Percentiles rank a stretch among this genome's conserved stretches.
phyloP scores from a whole-genome alignment of 164 flowering plant species.

The Vitis riparia region DNA sequence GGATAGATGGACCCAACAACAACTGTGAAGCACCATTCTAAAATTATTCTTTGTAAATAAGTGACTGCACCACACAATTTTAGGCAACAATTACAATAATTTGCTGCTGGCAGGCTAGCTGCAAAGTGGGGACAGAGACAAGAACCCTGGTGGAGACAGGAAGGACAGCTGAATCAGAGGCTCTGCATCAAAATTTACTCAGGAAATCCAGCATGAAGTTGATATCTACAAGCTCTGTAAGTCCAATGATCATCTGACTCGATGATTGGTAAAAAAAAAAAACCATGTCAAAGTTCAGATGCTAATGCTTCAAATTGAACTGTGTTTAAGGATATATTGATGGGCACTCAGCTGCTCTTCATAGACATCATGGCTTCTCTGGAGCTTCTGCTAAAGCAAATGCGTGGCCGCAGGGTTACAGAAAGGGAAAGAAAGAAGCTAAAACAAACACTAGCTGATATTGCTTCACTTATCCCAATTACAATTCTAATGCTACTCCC shows the following conservation, averaged over 20 bases:
- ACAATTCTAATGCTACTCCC: slow-evolving; percentile 76
- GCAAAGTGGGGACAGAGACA: slow-evolving; percentile 19
- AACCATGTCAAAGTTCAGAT: not conserved
- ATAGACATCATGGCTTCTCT: slow-evolving; percentile 41
- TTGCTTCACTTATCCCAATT: slow-evolving; percentile 50
- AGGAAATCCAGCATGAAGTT: slow-evolving; percentile 35
- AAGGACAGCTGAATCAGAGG: slow-evolving; percentile 14
- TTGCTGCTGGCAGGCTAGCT: slow-evolving; percentile 13
- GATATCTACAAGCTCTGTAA: slow-evolving; percentile 49
- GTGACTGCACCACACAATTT: too few relatives aligned
- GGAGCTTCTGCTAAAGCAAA: slow-evolving; percentile 34
- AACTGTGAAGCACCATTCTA: too few relatives aligned
- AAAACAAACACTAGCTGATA: slow-evolving; percentile 41
- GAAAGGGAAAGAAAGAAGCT: slow-evolving; percentile 50
- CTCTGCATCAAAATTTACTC: slow-evolving; percentile 22
- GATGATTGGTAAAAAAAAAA: not conserved
- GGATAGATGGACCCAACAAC: not conserved
- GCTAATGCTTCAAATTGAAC: slow-evolving; percentile 8
- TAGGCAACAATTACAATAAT: too few relatives aligned
- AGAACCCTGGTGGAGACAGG: slow-evolving; percentile 5
- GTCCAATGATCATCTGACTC: slow-evolving; percentile 15
- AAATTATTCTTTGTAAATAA: too few relatives aligned
- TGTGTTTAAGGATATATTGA: slow-evolving; percentile 47
- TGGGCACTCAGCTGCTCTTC: slow-evolving; percentile 63
- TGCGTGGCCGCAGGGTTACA: slow-evolving; percentile 43